Conservation (phyloP, 192 early-diverging fungal species). For the Oehlia diaphana region DNA sequence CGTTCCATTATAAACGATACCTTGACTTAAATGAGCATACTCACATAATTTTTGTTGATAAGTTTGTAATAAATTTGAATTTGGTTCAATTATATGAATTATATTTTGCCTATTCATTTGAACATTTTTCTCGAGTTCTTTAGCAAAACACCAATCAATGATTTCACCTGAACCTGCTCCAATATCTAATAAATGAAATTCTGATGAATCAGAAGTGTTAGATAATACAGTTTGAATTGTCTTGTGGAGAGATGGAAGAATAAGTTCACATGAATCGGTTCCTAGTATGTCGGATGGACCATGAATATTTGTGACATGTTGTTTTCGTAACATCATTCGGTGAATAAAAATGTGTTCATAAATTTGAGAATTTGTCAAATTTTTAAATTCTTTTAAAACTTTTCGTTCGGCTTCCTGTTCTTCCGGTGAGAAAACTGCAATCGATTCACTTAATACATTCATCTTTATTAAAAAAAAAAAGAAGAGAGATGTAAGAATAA, state of each 20-base stretch:
- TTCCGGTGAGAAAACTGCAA: neutral
- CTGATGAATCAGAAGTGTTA: neutral
- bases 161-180: neutral
- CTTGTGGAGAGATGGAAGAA: neutral
- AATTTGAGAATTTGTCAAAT: neutral
- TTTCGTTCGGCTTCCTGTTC: neutral
- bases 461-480: neutral
- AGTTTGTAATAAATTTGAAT: neutral
- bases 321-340: neutral
- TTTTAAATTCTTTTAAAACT: neutral
- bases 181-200: constrained; percentile 17
- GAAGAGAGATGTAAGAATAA: no score
- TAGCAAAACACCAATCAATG: constrained; percentile 13
- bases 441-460: neutral
- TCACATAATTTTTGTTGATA: constrained; percentile 20
- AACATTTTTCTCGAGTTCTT: neutral
- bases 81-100: constrained; percentile 13
- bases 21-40: neutral
- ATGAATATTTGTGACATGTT: neutral
- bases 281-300: neutral
- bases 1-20: constrained; percentile 1
- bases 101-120: neutral
- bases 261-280: neutral
- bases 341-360: constrained; percentile 5
- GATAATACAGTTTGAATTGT: neutral